phyloP scores from a whole-genome alignment of 805 yeast genomes.

The Metschnikowia gruessii region DNA sequence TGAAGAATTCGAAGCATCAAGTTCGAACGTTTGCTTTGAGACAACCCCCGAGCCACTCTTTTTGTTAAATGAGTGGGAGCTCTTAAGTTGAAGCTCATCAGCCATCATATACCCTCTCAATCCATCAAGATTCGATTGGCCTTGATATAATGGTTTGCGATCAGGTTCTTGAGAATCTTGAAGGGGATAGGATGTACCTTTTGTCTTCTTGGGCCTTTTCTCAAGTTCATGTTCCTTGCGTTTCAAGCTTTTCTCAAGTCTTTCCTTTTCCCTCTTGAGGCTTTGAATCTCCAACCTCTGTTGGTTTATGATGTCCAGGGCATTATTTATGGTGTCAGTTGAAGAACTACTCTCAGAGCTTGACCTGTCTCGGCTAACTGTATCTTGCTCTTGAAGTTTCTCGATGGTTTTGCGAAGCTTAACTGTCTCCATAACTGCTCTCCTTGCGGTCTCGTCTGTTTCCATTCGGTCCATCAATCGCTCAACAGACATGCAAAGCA shows the following conservation, averaged over 20 bases:
- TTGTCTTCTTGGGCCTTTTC: background rate
- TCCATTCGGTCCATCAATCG: conserved; percentile 33
- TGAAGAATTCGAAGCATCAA: background rate
- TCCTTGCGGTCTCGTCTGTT: conserved; percentile 35
- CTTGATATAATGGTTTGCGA: background rate
- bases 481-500: conserved; percentile 32
- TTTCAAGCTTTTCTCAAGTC: background rate
- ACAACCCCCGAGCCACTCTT: background rate
- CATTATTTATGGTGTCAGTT: background rate
- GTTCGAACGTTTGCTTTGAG: background rate
- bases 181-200: background rate
- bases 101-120: conserved; percentile 2
- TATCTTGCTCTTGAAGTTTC: conserved; percentile 15
- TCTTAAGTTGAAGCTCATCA: conserved; percentile 5
- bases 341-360: background rate
- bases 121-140: background rate
- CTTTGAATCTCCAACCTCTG: conserved; percentile 2
- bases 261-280: conserved; percentile 2
- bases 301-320: background rate
- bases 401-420: conserved; percentile 25
- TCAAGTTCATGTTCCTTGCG: background rate
- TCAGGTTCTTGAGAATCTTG: background rate
- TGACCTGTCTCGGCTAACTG: background rate
- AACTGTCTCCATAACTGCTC: conserved; percentile 33
- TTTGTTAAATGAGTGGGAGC: background rate